phyloP scores from a whole-genome alignment of 768 basidiomycete genomes.

The Mycena polygramma region DNA sequence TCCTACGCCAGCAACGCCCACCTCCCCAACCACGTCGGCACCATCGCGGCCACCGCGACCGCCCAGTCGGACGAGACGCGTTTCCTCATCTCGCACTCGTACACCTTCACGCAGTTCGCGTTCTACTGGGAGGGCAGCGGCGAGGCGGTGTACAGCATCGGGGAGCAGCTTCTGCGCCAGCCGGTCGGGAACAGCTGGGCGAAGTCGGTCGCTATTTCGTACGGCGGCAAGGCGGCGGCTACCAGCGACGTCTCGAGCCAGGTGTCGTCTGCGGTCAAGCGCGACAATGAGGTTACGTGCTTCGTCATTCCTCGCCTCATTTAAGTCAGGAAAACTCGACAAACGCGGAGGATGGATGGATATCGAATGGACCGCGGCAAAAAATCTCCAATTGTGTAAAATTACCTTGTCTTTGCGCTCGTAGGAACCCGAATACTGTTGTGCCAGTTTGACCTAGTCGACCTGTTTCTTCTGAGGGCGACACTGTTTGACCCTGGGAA shows the following conservation, averaged over 20 bases:
- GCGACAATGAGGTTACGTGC: conserved; percentile 16
- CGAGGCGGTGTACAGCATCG: conserved; percentile 2
- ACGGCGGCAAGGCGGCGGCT: not conserved
- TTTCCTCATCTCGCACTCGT: conserved; percentile 21
- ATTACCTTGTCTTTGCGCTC: not conserved
- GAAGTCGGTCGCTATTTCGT: not conserved
- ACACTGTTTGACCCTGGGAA: too few species aligned
- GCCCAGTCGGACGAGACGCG: conserved; percentile 4
- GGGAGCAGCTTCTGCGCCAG: conserved; percentile 2
- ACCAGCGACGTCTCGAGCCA: not conserved
- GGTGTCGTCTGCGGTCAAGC: not conserved
- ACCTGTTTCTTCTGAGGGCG: too few species aligned
- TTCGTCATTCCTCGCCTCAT: conserved; percentile 16
- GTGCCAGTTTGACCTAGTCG: too few species aligned
- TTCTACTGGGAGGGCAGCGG: conserved; percentile 13
- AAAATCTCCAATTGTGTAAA: not conserved
- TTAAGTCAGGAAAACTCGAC: not conserved
- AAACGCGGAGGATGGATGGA: not conserved
- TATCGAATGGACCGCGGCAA: not conserved
- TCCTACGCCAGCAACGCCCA: conserved; percentile 12
- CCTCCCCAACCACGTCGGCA: conserved; percentile 14
- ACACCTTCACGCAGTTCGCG: conserved; percentile 12
- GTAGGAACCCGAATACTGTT: too few species aligned
- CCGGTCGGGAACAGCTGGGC: conserved; percentile 1
- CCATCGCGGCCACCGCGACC: not conserved